Base-by-base conservation (phyloP, 2,329 filamentous ascomycete genomes). In the Diaporthe destruens region DNA sequence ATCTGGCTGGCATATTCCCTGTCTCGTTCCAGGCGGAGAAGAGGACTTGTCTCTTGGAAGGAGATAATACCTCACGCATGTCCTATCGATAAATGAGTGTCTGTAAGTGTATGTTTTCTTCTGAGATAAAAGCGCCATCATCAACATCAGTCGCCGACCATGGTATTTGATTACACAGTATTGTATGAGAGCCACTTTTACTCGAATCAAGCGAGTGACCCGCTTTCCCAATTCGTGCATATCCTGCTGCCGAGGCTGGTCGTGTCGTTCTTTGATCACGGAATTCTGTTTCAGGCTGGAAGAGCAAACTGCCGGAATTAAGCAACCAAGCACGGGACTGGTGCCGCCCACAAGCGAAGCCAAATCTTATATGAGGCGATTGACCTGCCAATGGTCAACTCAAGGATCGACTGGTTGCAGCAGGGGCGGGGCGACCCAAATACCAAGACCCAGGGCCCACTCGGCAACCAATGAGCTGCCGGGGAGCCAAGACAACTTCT, bases 381-480 rank as follows among this genome's bases (percentile, higher is more conserved):
- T 42, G n/a, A 49, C 44, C 42, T 47, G 25, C 29, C 59, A 65
- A 51, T 18, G 7, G 39, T 49, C 42, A 49, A 65, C 11, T 44
- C 29, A 49, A 65, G 59, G 42, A 65, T 34, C 25, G 11, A 44
- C 42, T 6, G 6, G 59, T 65, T 34, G 59, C 59, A 65, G 25
- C 16, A 49, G 25, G 11, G 59, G 59, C 59, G 59, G 59, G 59
- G 59, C 59, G 44, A n/a, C 44, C 25, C 42, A 65, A 47, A 44
- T 34, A 32, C 59, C 59, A 65, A 49, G 59, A 65, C 25, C 14
- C 59, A 16, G 42, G 42, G n/a, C 29, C 59, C 59, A 34, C 59
- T 20, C 3, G 20, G 25, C 29, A 51, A 65, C 59, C 59, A 65
- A 65, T 47, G 59, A 65, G 57, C 42, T 49, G 57, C 42, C 39